Evolutionary conservation across 2,329 filamentous ascomycete species (phyloP), one percentile per base, ranked within the genome.

Genomic region (Fonsecaea monophora): DNA sequence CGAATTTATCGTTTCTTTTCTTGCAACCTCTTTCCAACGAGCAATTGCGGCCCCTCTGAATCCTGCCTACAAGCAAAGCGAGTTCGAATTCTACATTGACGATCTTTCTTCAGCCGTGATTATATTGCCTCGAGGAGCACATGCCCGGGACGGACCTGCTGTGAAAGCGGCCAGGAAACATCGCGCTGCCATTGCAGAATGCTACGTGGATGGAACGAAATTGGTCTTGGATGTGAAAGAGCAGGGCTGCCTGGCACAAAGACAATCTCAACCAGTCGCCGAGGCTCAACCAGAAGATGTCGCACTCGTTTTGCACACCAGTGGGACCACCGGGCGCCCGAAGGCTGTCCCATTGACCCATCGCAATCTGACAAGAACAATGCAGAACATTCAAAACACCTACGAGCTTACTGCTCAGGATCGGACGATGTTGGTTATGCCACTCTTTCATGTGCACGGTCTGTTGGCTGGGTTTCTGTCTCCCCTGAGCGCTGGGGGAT

Each of bases 61-160:
- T 78, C 88, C 92, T 48, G 90, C 89, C 53, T 96, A 96, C 83
- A 96, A 94, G 82, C 91, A 95, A 79, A 89, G 89, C 65, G 92
- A 96, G 78, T 95, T 94, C 77, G 92, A 95, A 77, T 96, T 96
- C 80, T 96, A 95, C 79, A 94, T 96, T 74, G 90, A 93, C 71
- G 92, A 96, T 76, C 84, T 96, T 73, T 91, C 89, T 76, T 94
- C 92, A 4, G 89, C 89, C 38, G 82, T 96, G 66, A 86, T 92
- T 37, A 83, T 96, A 40, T 90, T 96, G 9, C 92, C 92, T 12
- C 84, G 83, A 72, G 92, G 91, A 15, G 87, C 89, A 13, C 91
- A 87, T 73, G 82, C 83, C 10, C 84, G 88, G 72, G 82, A 89
- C 75, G 88, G 87, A 9, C 86, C 91, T 12, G 91, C 90, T 32